phyloP scores from a whole-genome alignment of 1,284 basidiomycete genomes.

The Earliella scabrosa region DNA sequence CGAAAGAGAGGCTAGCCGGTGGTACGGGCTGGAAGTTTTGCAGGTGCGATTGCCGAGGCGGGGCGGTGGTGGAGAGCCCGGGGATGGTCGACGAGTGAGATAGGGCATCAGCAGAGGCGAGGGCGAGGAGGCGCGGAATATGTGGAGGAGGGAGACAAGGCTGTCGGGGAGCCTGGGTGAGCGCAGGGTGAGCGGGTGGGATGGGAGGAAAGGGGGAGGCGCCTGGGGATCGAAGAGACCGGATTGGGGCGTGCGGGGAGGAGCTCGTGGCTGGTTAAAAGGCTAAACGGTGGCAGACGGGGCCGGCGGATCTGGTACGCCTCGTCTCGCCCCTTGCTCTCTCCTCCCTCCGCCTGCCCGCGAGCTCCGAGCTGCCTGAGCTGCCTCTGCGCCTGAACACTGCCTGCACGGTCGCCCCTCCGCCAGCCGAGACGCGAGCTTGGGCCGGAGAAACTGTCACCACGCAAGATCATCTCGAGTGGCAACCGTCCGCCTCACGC shows the following conservation, averaged over 20 bases:
- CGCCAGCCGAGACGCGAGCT: no score
- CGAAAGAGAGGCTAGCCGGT: background rate
- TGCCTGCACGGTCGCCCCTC: no score
- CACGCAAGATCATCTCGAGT: constrained; percentile 6
- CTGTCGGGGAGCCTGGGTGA: no score
- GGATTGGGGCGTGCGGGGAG: background rate
- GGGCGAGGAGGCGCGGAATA: no score
- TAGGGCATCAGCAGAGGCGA: background rate
- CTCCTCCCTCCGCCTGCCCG: background rate
- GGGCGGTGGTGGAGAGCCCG: constrained; percentile 4
- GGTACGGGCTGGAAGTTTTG: constrained; percentile 11
- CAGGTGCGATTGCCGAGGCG: constrained; percentile 20
- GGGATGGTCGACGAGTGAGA: background rate
- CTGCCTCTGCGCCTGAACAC: no score
- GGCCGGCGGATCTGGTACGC: background rate
- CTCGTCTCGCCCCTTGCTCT: background rate
- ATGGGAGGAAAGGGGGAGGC: background rate
- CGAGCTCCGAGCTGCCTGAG: no score
- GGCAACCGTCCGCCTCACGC: constrained; percentile 4
- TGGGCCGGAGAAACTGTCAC: constrained; percentile 18
- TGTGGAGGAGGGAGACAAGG: background rate
- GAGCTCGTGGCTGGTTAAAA: constrained; percentile 13
- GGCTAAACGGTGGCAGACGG: constrained; percentile 14
- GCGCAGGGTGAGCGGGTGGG: background rate
- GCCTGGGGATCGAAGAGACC: background rate